Evolutionary conservation across 2,329 filamentous ascomycete genomes (phyloP).

Genomic region (Colletotrichum filicis): DNA sequence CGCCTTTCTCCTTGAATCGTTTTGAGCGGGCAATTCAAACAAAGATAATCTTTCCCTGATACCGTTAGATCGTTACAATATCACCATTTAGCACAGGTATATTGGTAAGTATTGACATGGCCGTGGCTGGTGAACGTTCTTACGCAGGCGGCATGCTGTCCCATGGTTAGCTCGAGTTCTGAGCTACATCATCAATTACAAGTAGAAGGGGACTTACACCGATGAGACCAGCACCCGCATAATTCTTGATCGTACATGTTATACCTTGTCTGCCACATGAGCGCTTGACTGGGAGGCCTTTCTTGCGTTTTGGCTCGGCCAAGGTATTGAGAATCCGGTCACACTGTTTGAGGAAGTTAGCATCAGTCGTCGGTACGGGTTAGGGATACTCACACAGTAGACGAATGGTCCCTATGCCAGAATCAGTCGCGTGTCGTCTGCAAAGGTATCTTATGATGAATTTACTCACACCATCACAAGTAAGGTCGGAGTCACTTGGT

Average conservation of each 20-base stretch:
- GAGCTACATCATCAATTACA: background rate
- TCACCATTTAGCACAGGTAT: background rate
- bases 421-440: too few species aligned
- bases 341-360: background rate
- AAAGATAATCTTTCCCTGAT: too few species aligned
- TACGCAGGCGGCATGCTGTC: background rate
- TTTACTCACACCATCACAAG: too few species aligned
- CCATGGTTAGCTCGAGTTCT: background rate
- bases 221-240: background rate
- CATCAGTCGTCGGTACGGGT: background rate
- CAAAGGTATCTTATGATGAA: too few species aligned
- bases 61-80: accelerated
- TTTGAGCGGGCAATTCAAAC: too few species aligned
- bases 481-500: too few species aligned
- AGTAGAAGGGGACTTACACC: background rate
- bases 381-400: too few species aligned
- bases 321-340: background rate
- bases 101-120: background rate
- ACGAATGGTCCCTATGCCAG: too few species aligned
- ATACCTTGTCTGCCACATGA: background rate
- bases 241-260: background rate
- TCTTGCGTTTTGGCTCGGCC: background rate
- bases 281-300: background rate
- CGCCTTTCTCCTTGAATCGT: too few species aligned
- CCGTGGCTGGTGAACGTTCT: background rate